Conservation (phyloP, 2,329 filamentous ascomycete species). For the Kalmusia sp. region DNA sequence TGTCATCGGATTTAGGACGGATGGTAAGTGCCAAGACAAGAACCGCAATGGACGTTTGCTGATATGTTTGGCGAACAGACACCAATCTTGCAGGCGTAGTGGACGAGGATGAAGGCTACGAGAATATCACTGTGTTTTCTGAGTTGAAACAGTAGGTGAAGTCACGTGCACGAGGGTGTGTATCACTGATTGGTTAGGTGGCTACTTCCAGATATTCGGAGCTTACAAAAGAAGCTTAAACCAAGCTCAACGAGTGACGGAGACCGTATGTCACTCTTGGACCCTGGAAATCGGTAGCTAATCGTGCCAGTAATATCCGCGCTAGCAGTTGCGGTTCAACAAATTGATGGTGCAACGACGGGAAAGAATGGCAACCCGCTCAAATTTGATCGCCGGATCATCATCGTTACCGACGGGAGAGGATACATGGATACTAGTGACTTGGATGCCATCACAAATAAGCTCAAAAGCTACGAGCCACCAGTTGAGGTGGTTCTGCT, state of each 20-base stretch:
- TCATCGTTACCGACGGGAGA: slow-evolving; percentile 83
- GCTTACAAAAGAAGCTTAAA: slow-evolving; percentile 68
- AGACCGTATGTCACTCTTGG: slow-evolving; percentile 64
- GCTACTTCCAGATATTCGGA: slow-evolving; percentile 72
- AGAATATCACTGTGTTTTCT: slow-evolving; percentile 78
- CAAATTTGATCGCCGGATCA: slow-evolving; percentile 60
- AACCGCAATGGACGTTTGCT: not conserved
- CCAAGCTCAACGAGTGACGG: slow-evolving; percentile 73
- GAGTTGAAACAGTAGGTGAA: slow-evolving; percentile 64
- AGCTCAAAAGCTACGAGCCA: slow-evolving; percentile 70
- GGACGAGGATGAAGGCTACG: slow-evolving; percentile 72
- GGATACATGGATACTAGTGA: slow-evolving; percentile 76
- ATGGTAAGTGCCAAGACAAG: slow-evolving; percentile 54
- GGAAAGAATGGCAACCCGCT: slow-evolving; percentile 60
- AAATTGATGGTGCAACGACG: slow-evolving; percentile 89
- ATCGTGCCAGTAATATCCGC: slow-evolving; percentile 71
- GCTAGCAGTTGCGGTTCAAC: slow-evolving; percentile 82
- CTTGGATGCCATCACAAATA: slow-evolving; percentile 71
- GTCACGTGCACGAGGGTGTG: not conserved
- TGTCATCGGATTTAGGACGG: slow-evolving; percentile 84
- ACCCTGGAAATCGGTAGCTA: slow-evolving; percentile 15
- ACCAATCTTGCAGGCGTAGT: slow-evolving; percentile 55
- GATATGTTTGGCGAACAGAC: slow-evolving; percentile 12
- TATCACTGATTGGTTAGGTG: slow-evolving; percentile 49
- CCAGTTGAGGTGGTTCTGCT: slow-evolving; percentile 81